Evolutionary conservation across 805 yeast species (phyloP).

Genomic region (Wickerhamomyces tratensis): DNA sequence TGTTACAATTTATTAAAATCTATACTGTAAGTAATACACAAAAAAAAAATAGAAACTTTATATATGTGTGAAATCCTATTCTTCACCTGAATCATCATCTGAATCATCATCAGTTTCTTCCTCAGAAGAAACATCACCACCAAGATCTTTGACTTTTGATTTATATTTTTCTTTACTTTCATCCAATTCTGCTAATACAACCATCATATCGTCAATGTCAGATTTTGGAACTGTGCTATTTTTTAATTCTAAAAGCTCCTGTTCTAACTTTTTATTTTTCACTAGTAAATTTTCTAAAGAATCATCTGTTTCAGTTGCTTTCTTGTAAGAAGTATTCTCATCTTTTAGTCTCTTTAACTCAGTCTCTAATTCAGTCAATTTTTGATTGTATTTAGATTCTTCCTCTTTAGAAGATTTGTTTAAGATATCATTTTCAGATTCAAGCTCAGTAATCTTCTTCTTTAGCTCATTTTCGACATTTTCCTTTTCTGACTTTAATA

Average conservation of each 20-base stretch:
- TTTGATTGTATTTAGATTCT: conserved; percentile 1
- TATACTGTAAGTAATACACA: no score
- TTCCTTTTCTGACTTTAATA: no score
- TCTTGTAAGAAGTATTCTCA: background rate
- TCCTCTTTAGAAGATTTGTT: background rate
- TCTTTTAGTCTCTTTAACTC: conserved; percentile 1
- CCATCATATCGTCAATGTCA: conserved; percentile 66
- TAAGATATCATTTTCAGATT: conserved; percentile 1
- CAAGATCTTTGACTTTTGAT: conserved; percentile 36
- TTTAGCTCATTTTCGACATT: background rate
- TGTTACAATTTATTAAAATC: no score
- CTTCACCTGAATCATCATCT: conserved; percentile 36
- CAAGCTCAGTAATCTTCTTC: background rate
- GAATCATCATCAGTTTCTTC: conserved; percentile 62
- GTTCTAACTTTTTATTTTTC: conserved; percentile 13
- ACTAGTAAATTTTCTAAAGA: conserved; percentile 4
- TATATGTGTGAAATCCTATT: background rate
- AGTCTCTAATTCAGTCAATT: background rate
- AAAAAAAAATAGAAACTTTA: no score
- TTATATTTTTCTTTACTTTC: conserved; percentile 55
- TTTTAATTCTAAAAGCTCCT: conserved; percentile 9
- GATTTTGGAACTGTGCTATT: conserved; percentile 30
- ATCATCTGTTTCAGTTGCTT: conserved; percentile 2
- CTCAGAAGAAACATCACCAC: conserved; percentile 59
- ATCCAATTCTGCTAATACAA: conserved; percentile 69